Evolutionary conservation across 2,329 filamentous ascomycete genomes (phyloP).

Genomic region (Decorospora gaudefroyi): DNA sequence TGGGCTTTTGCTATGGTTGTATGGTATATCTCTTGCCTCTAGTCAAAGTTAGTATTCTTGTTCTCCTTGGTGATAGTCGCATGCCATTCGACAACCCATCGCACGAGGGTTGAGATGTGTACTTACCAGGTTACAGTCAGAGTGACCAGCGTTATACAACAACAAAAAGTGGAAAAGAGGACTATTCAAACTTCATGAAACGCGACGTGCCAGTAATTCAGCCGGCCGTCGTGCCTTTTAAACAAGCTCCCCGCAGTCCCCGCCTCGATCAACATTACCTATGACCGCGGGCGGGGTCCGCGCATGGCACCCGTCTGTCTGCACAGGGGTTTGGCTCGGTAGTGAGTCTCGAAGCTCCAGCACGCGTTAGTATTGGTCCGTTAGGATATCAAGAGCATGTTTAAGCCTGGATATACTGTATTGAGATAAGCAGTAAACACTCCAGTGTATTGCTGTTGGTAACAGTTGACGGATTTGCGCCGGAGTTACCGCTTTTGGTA

Average conservation of each 20-base stretch:
- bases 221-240: constrained; percentile 25
- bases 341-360: no score
- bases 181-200: background rate
- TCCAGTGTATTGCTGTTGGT: constrained; percentile 5
- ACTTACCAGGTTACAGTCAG: background rate
- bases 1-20: no score
- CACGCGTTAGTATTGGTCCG: no score
- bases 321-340: no score
- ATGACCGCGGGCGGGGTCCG: constrained; percentile 13
- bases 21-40: no score
- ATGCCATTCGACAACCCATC: no score
- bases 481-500: constrained; percentile 29
- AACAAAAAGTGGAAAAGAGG: background rate
- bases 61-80: no score
- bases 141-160: background rate
- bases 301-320: constrained; percentile 3
- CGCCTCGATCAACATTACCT: constrained; percentile 26
- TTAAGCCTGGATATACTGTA: constrained; percentile 26
- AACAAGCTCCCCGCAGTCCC: constrained; percentile 30
- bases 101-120: no score
- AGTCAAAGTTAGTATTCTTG: no score
- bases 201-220: constrained; percentile 5
- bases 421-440: constrained; percentile 15
- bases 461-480: constrained; percentile 16
- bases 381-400: no score